Conservation (phyloP, 805 yeast genomes). For the Schizosaccharomyces osmophilus region DNA sequence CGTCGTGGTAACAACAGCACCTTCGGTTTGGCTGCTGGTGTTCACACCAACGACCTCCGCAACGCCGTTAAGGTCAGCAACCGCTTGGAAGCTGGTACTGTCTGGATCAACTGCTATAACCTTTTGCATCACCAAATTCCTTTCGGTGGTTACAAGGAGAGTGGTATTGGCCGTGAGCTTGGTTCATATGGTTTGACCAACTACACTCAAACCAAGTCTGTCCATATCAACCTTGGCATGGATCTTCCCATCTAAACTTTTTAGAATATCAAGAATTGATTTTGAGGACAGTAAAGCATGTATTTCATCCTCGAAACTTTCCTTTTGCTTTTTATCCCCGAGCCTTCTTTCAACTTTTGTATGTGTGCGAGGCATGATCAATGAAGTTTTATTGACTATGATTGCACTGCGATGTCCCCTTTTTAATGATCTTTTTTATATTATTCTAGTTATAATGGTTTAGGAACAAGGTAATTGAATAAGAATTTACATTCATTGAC, state of each 20-base stretch:
- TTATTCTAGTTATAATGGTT: no score
- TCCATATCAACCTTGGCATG: conserved; percentile 40
- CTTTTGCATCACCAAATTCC: conserved; percentile 45
- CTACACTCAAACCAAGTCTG: conserved; percentile 54
- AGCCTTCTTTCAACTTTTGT: no score
- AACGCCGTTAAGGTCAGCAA: conserved; percentile 54
- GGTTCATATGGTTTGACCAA: conserved; percentile 47
- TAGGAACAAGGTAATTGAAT: no score
- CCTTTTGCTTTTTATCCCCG: no score
- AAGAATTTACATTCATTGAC: no score
- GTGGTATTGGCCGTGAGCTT: conserved; percentile 63
- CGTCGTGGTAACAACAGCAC: conserved; percentile 51
- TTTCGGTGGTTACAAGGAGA: conserved; percentile 58
- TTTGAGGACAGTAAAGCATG: no score
- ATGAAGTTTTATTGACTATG: no score
- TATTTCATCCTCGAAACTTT: no score
- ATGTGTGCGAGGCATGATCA: no score
- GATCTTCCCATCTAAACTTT: not conserved
- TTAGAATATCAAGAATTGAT: not conserved
- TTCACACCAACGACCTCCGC: conserved; percentile 53
- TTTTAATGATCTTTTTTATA: no score
- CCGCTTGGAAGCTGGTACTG: conserved; percentile 63
- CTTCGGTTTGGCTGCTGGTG: conserved; percentile 80
- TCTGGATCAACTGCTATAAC: conserved; percentile 79
- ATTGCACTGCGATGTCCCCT: no score